These are phyloP conservation scores for Tuber melanosporum DNA, from an alignment of 495 filamentous ascomycete species.

Conservation along the genomic window DNA sequence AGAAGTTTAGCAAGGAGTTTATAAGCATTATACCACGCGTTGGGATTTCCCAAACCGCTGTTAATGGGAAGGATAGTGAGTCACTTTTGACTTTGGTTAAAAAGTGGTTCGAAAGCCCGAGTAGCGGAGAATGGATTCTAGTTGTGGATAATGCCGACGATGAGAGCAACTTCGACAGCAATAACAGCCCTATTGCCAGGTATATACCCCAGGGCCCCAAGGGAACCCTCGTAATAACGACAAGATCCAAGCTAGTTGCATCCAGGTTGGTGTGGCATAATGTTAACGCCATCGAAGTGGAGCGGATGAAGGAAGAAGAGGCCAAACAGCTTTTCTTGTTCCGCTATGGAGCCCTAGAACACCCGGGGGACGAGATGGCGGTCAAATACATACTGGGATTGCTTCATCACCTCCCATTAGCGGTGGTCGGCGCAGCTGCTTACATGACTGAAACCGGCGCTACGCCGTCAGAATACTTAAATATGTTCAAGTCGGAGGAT, in stretches of 20 bases:
- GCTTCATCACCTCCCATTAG: slow-evolving; percentile 20
- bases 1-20: slow-evolving; percentile 43
- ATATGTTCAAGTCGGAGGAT: slow-evolving; percentile 4
- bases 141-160: slow-evolving; percentile 45
- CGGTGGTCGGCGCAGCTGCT: slow-evolving; percentile 12
- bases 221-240: slow-evolving; percentile 19
- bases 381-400: background rate
- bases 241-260: slow-evolving; percentile 9
- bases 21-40: slow-evolving; percentile 45
- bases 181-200: background rate
- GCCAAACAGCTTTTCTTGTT: background rate
- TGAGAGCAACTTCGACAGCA: slow-evolving; percentile 19
- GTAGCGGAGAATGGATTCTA: slow-evolving; percentile 37
- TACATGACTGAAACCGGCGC: slow-evolving; percentile 7
- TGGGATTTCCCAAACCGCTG: slow-evolving; percentile 31
- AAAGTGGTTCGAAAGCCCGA: slow-evolving; percentile 21
- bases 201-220: slow-evolving; percentile 14
- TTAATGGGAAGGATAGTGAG: slow-evolving; percentile 13
- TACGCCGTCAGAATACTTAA: background rate
- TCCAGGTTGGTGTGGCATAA: background rate
- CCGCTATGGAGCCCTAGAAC: background rate
- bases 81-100: background rate
- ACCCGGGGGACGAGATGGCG: background rate
- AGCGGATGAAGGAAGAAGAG: background rate
- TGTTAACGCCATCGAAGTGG: background rate